Base-by-base conservation (phyloP, 805 yeast genomes). In the Candida sakaeoensis region DNA sequence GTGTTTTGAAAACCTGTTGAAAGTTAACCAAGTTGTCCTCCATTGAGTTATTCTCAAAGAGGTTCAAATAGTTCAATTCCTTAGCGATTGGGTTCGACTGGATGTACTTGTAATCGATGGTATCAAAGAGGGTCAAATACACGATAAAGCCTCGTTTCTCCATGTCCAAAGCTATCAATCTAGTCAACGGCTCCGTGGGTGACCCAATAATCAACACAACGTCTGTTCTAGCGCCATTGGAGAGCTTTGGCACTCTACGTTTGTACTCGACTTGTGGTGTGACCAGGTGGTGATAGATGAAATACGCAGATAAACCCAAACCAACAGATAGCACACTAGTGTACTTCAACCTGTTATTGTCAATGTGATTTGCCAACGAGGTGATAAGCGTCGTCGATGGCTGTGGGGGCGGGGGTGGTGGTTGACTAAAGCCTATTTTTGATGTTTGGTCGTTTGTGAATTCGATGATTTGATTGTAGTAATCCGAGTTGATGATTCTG, bases 131-230 rank as follows among this genome's bases (percentile, higher is more conserved):
- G 0, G 95, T 80, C 46, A 87, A 70, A 55, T 82, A 87, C 3
- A 88, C 89, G 23, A 88, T 82, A 54, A 84, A 86, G 1, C 95
- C 95, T 39, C 95, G 67, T 33, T 74, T 73, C 47, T 85, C 89
- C 46, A 87, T 70, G 55, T 87, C 95, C 41, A 75, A 70, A 1
- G 89, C 85, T 22, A 87, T 62, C 37, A 80, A 68, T 42, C 85
- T 70, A 1, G 87, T 79, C 41, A 85, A 62, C 1, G 88, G 87
- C 46, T 85, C 91, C 2, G 77, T 69, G 2, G 90, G 89, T 1
- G 88, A 80, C 1, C 95, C 95, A 3, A 86, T 72, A 4, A 87
- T 63, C 15, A 88, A 63, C 2, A 87, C 77, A 7, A 85, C 91
- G 50, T 86, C 93, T 44, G 74, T 72, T 36, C 96, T 65, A 3